phyloP scores from a whole-genome alignment of 495 filamentous ascomycete species.

The Neurospora cerealis region DNA sequence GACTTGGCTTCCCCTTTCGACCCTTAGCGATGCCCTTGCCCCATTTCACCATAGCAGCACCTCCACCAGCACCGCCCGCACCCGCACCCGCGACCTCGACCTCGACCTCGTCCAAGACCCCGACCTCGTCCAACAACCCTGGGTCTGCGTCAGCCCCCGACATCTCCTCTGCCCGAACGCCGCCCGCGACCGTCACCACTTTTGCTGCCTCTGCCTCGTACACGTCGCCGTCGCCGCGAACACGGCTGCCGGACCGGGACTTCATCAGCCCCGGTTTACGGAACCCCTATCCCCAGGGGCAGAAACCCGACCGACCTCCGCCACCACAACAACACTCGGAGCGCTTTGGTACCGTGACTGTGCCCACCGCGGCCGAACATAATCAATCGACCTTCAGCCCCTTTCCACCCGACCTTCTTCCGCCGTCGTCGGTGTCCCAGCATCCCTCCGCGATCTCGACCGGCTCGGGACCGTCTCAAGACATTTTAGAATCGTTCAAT shows the following conservation, averaged over 20 bases:
- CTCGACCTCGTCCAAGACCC: slow-evolving; percentile 1
- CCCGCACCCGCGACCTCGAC: slow-evolving; percentile 8
- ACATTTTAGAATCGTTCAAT: slow-evolving; percentile 23
- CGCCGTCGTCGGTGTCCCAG: slow-evolving; percentile 28
- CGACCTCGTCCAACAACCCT: neutral
- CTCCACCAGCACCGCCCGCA: neutral
- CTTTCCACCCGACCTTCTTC: slow-evolving; percentile 15
- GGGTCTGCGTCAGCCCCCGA: slow-evolving; percentile 1
- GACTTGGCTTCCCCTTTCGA: neutral
- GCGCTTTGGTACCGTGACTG: slow-evolving; percentile 3
- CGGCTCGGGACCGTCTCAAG: neutral
- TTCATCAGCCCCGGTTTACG: slow-evolving; percentile 2
- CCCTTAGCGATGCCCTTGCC: slow-evolving; percentile 20
- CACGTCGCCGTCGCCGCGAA: slow-evolving; percentile 13
- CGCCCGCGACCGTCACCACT: slow-evolving; percentile 2
- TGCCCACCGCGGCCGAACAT: neutral
- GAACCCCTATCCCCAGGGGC: slow-evolving; percentile 4
- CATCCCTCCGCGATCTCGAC: slow-evolving; percentile 22
- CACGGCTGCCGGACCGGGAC: slow-evolving; percentile 4
- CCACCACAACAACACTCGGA: slow-evolving; percentile 1
- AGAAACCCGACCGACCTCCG: neutral
- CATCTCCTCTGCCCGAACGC: slow-evolving; percentile 3
- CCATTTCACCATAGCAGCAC: slow-evolving; percentile 10
- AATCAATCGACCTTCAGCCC: slow-evolving; percentile 1
- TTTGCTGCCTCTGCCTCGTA: slow-evolving; percentile 2